Evolutionary conservation across 1,284 basidiomycete species (phyloP).

Genomic region (Chalciporus sp.): DNA sequence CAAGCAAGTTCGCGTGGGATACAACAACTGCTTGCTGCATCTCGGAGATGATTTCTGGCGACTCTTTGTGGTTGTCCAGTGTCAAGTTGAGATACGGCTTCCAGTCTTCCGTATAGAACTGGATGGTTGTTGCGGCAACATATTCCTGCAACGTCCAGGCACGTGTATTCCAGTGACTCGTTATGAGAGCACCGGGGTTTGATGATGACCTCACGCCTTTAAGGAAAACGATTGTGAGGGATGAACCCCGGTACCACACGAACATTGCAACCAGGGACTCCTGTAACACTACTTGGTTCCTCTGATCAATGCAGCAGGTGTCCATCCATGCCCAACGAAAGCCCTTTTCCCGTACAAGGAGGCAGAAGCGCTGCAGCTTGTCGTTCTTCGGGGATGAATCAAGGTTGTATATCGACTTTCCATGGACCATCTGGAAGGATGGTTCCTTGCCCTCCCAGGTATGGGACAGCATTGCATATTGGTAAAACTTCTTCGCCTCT

Average conservation of each 20-base stretch:
- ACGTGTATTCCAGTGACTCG: constrained; percentile 1
- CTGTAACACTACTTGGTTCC: constrained; percentile 1
- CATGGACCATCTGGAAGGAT: too few relatives aligned
- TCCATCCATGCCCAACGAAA: constrained; percentile 9
- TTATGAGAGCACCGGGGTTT: background rate
- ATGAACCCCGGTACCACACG: constrained; percentile 2
- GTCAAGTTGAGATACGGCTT: too few relatives aligned
- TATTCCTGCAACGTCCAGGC: constrained; percentile 8
- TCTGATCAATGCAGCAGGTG: constrained; percentile 13
- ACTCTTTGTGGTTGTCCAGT: too few relatives aligned
- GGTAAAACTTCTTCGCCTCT: too few relatives aligned
- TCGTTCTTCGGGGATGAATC: too few relatives aligned
- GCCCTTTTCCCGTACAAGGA: background rate
- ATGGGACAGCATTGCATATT: too few relatives aligned
- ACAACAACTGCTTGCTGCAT: too few relatives aligned
- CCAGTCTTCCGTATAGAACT: too few relatives aligned
- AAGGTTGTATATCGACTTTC: too few relatives aligned
- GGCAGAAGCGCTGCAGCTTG: constrained; percentile 2
- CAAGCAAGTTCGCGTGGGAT: too few relatives aligned
- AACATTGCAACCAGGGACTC: constrained; percentile 8
- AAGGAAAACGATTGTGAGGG: constrained; percentile 2
- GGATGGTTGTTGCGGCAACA: background rate
- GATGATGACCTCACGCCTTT: background rate
- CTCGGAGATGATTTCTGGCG: too few relatives aligned
- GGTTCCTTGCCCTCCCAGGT: too few relatives aligned